phyloP scores from a whole-genome alignment of 2,329 filamentous ascomycete species.

The Thielaviopsis populi region DNA sequence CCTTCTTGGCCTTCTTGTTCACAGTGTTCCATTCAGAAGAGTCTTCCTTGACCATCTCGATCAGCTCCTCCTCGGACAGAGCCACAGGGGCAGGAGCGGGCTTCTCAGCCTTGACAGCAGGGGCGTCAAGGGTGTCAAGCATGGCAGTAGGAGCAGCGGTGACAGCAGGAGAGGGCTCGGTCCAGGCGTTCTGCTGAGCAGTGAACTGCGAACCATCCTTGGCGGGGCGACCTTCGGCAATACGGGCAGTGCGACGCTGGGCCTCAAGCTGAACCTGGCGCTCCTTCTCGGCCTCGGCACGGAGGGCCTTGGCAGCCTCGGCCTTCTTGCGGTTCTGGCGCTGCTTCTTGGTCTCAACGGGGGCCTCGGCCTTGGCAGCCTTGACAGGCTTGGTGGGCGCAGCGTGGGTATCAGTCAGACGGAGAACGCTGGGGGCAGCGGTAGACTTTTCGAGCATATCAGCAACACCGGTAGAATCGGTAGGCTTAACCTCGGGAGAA shows the following conservation, averaged over 20 bases:
- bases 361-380: constrained; percentile 46
- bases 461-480: constrained; percentile 53
- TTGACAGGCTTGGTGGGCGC: constrained; percentile 47
- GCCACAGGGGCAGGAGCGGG: constrained; percentile 25
- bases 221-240: constrained; percentile 66
- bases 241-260: constrained; percentile 66
- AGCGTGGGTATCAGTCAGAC: constrained; percentile 47
- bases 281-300: constrained; percentile 64
- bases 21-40: constrained; percentile 47
- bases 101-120: constrained; percentile 27
- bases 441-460: constrained; percentile 77
- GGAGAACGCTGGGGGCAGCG: constrained; percentile 57
- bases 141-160: constrained; percentile 31
- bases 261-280: constrained; percentile 65
- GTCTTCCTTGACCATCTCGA: constrained; percentile 39
- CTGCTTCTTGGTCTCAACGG: constrained; percentile 82
- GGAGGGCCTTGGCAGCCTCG: constrained; percentile 59
- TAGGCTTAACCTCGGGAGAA: constrained; percentile 47
- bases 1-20: constrained; percentile 28
- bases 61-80: constrained; percentile 48
- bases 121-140: constrained; percentile 35
- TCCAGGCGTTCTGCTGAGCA: constrained; percentile 30
- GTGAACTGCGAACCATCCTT: constrained; percentile 59
- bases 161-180: constrained; percentile 24
- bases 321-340: constrained; percentile 82